Percentiles rank a stretch among this genome's conserved stretches.
Conservation (phyloP, 225 moss, liverwort and hornwort species). For the Pseudoscleropodium purum region DNA sequence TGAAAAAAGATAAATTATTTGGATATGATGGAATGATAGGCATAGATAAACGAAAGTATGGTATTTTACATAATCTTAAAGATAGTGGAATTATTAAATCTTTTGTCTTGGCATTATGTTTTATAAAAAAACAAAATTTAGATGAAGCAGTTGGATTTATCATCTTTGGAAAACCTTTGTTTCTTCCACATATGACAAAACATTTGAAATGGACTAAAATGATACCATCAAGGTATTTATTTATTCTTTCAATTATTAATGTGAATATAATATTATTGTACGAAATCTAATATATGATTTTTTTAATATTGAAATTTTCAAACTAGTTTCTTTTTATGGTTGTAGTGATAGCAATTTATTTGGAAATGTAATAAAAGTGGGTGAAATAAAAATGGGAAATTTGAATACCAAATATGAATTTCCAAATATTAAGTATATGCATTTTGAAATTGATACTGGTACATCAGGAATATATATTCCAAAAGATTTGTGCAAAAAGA, state of each 20-base stretch:
- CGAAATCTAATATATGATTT: background rate
- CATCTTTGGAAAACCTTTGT: background rate
- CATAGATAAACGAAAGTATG: background rate
- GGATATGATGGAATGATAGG: background rate
- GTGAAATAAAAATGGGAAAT: background rate
- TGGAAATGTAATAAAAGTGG: background rate
- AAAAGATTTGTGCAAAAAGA: background rate
- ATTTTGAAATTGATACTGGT: background rate
- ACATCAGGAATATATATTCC: background rate
- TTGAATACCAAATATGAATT: background rate
- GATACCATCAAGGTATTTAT: background rate
- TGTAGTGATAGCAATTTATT: background rate
- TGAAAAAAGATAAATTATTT: background rate
- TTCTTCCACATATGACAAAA: background rate
- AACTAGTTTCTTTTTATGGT: background rate
- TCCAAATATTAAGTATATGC: background rate
- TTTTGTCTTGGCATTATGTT: background rate
- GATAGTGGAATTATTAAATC: background rate
- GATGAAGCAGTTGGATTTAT: background rate
- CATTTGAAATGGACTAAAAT: background rate
- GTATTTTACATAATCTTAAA: background rate
- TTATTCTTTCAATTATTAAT: background rate
- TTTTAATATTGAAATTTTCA: too few relatives aligned
- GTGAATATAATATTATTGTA: background rate
- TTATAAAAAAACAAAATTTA: background rate